Percentiles rank a stretch among this genome's conserved stretches.
Conservation (phyloP, 768 basidiomycete genomes). For the Russula sp. region DNA sequence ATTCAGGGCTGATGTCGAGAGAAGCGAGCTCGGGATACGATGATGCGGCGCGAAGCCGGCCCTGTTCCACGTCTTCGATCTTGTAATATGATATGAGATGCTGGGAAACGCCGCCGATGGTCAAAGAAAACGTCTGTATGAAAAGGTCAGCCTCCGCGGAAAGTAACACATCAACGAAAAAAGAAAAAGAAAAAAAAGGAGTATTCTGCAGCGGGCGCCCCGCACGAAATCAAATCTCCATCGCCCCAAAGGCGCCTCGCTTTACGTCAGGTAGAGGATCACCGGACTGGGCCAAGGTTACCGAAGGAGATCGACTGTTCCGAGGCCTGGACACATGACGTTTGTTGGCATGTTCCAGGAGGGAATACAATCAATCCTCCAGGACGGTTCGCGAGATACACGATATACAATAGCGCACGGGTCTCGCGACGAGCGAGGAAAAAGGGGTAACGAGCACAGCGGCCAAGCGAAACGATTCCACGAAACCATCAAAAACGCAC, state of each 20-base stretch:
- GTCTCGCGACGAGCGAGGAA: not conserved
- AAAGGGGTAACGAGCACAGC: not conserved
- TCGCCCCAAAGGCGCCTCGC: not conserved
- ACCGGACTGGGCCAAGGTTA: conserved; percentile 3
- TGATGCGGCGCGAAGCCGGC: conserved; percentile 81
- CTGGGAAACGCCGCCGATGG: conserved; percentile 76
- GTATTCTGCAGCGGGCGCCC: not conserved
- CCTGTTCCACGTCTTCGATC: conserved; percentile 82
- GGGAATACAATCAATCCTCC: not conserved
- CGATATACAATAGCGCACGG: not conserved
- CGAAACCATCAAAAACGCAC: conserved; percentile 37
- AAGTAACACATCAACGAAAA: not conserved
- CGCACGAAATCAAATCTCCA: not conserved
- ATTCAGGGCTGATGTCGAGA: conserved; percentile 80
- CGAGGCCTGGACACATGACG: conserved; percentile 6
- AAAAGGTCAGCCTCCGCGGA: conserved; percentile 10
- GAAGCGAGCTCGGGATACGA: conserved; percentile 81
- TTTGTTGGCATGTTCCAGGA: not conserved
- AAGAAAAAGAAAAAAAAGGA: not conserved
- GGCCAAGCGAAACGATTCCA: not conserved
- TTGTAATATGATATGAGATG: conserved; percentile 95
- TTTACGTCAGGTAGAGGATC: conserved; percentile 12
- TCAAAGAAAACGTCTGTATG: conserved; percentile 80
- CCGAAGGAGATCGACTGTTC: not conserved
- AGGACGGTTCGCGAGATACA: not conserved